These are phyloP conservation scores for Babesia microti DNA, from an alignment of 169 alveolate genomes.

Conservation along the genomic window DNA sequence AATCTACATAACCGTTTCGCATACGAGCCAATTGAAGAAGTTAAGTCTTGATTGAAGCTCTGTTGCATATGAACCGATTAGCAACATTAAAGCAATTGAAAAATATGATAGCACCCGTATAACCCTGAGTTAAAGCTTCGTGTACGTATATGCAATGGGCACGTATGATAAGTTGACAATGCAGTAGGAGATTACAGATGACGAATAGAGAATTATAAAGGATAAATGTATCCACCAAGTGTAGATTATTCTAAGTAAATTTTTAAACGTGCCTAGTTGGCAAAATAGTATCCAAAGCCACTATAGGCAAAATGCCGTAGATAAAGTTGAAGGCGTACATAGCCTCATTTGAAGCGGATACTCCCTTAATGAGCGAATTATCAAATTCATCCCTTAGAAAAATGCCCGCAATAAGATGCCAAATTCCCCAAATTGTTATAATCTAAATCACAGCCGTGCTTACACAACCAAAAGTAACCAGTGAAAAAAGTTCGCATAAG, in stretches of 20 bases:
- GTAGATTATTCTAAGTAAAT: conserved; percentile 33
- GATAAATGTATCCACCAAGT: conserved; percentile 43
- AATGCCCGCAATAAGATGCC: conserved; percentile 28
- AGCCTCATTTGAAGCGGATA: conserved; percentile 31
- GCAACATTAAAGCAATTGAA: conserved; percentile 2
- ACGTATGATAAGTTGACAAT: conserved; percentile 7
- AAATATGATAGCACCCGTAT: background rate
- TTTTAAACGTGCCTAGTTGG: conserved; percentile 37
- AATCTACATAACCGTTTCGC: no score
- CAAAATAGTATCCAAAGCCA: conserved; percentile 38
- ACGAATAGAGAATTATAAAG: conserved; percentile 28
- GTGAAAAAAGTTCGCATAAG: background rate
- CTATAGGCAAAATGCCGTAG: conserved; percentile 47
- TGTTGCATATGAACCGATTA: conserved; percentile 7
- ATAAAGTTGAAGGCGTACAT: conserved; percentile 24
- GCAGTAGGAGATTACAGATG: conserved; percentile 17
- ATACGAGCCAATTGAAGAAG: conserved; percentile 15
- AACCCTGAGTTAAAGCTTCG: background rate
- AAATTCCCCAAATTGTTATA: conserved; percentile 37
- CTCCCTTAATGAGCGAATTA: background rate
- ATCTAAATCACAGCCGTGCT: background rate
- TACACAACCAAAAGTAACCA: background rate
- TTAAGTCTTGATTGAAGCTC: conserved; percentile 8
- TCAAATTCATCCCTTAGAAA: conserved; percentile 6
- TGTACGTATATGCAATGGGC: conserved; percentile 43